Conservation (phyloP, 1,284 basidiomycete genomes). For the Ceratobasidium sp. region DNA sequence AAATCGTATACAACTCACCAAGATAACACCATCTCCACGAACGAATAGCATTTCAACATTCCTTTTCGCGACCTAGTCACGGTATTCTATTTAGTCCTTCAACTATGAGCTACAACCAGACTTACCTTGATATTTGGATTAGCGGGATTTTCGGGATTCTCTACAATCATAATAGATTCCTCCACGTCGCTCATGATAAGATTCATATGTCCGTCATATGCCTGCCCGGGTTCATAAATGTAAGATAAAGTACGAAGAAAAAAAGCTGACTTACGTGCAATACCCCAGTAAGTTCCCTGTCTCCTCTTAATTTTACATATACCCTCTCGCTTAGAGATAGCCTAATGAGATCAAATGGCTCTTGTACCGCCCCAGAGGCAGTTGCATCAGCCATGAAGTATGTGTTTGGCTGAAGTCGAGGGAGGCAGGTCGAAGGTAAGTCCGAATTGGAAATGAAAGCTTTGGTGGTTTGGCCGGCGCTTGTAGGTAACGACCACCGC, state of each 20-base stretch:
- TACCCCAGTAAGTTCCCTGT: conserved; percentile 91
- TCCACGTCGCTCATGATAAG: conserved; percentile 97
- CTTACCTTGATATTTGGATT: conserved; percentile 42
- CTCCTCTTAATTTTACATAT: conserved; percentile 94
- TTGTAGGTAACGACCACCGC: conserved; percentile 32
- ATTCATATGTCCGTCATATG: conserved; percentile 99
- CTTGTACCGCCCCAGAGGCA: conserved; percentile 78
- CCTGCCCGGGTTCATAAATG: conserved; percentile 64
- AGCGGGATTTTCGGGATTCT: conserved; percentile 63
- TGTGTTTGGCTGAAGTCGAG: conserved; percentile 13
- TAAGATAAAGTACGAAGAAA: background rate
- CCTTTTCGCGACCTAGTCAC: conserved; percentile 84
- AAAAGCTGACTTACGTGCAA: conserved; percentile 79
- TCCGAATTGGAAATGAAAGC: conserved; percentile 35
- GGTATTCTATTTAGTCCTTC: conserved; percentile 54
- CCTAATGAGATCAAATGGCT: conserved; percentile 98
- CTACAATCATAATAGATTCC: conserved; percentile 94
- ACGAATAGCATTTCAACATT: conserved; percentile 99
- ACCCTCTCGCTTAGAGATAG: conserved; percentile 97
- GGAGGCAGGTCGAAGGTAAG: background rate
- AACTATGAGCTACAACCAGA: background rate
- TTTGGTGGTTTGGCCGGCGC: conserved; percentile 14
- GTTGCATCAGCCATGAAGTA: conserved; percentile 75
- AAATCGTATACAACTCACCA: conserved; percentile 68
- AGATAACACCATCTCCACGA: conserved; percentile 92